Evolutionary conservation across 805 yeast species (phyloP), one percentile per base, ranked within the genome.

Genomic region (Barnettozyma sucrosica): DNA sequence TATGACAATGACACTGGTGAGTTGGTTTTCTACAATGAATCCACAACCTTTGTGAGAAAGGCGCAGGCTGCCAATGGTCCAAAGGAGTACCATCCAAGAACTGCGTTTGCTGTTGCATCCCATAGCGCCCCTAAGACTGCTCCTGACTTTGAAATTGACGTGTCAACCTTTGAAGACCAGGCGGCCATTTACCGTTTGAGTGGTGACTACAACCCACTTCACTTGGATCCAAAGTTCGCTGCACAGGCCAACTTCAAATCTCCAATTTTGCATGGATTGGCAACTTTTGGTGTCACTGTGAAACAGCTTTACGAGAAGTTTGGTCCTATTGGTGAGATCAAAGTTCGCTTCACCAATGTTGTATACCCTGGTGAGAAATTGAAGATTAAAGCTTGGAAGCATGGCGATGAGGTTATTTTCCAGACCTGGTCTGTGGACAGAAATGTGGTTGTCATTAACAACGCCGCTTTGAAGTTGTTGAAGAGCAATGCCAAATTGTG

Each of bases 341-440:
- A 92, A 73, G 93, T 80, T 14, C 81, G 98, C 64, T 92, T 92
- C 67, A 78, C 95, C 19, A 89, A 89, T 59, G 83, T 86, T 58
- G 97, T 92, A 21, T 90, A 79, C 78, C 97, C 97, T 8, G 99
- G 98, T 55, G 97, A 92, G 68, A 82, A 86, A 14, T 74, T 92
- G 65, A 77, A 76, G 57, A 80, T 92, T 25, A 69, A 69, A 45
- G 95, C 95, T 26, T 92, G 99, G 99, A 86, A 82, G 66, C 75
- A 79, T 45, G 84, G 85, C 48, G 64, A 67, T 55, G 82, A 78
- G 53, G 62, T 72, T 43, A 71, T 79, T 50, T 92, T 90, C 81
- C 95, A 85, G 68, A 80, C 95, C 10, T 79, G 80, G 64, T 87
- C 83, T 49, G 80, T 84, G 50, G 95, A 86, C 59, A 82, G 96